Base-by-base conservation (phyloP, 345 rosid species). In the Ceriops tagal region DNA sequence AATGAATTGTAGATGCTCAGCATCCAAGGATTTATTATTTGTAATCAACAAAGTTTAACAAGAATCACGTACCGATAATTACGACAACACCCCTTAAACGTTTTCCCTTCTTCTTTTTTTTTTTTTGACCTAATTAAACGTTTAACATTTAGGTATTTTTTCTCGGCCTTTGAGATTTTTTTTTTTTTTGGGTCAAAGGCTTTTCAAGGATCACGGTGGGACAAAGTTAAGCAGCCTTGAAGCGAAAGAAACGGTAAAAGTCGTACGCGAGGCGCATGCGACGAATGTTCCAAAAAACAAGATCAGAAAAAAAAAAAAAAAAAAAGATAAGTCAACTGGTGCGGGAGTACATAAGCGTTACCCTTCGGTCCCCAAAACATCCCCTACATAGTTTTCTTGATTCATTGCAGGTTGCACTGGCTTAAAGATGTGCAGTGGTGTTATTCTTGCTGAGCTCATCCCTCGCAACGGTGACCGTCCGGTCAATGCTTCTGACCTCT, bases 391-490 rank as follows among this genome's bases (percentile, higher is more conserved):
- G 10, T 34, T 66, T n/a, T 24, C 26, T 24, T 24, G 26, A 24
- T 24, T 24, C 26, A 24, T 43, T 8, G 6, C 69, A 22, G 2
- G 18, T 32, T 8, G 30, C 13, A 31, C 34, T 31, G 37, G 37
- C 5, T 11, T 15, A 43, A 15, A 58, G 57, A 89, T 88, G 98
- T 92, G 96, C 77, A 82, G 93, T 69, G 98, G 96, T 57, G 84
- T 92, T 53, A 72, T 86, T 68, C 70, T 89, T 34, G 66, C 76
- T 51, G 87, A 80, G 6, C 69, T 89, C 80, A 83, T 86, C 46
- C 84, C 83, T 35, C 82, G 86, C 61, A 71, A 59, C 35, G 66
- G 81, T 21, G 70, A 67, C 68, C 73, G 62, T 55, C 51, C 78
- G 19, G 71, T 70, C 71, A 18, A 84, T 13, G 77, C 86, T 58